A percentile compares a stretch with the other conserved stretches of the same genome.
These are phyloP conservation scores for Pythium folliculosum DNA, from an alignment of 352 stramenopile genomes.

Conservation along the genomic window DNA sequence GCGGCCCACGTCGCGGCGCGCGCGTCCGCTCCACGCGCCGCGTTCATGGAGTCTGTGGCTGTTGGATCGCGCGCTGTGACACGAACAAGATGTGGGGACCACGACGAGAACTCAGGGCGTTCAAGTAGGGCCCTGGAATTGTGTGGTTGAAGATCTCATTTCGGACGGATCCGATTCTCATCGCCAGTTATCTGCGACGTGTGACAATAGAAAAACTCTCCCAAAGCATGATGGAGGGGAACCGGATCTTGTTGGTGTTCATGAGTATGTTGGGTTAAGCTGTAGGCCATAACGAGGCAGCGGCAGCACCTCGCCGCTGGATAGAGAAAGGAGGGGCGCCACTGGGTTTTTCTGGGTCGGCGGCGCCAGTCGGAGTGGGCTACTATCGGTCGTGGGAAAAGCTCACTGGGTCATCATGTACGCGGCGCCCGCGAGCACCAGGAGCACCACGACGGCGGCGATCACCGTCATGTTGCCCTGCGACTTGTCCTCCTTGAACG, in stretches of 20 bases:
- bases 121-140: not conserved
- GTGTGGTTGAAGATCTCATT: not conserved
- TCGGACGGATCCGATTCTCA: not conserved
- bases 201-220: not conserved
- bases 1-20: conserved; percentile 34
- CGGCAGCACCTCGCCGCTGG: not conserved
- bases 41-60: not conserved
- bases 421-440: conserved; percentile 47
- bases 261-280: no score
- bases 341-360: no score
- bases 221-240: not conserved
- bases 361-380: no score
- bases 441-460: conserved; percentile 50
- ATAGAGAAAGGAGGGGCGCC: not conserved
- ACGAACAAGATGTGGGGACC: not conserved
- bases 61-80: not conserved
- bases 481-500: conserved; percentile 70
- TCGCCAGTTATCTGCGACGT: not conserved
- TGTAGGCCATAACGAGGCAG: no score
- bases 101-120: not conserved
- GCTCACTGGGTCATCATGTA: conserved; percentile 57
- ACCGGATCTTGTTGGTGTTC: no score
- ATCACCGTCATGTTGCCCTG: conserved; percentile 50
- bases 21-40: not conserved
- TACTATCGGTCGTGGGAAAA: not conserved